Evolutionary conservation across 139 green algal species (phyloP), one percentile per base, ranked within the genome.

Genomic region (Tetradesmus lagerheimii): DNA sequence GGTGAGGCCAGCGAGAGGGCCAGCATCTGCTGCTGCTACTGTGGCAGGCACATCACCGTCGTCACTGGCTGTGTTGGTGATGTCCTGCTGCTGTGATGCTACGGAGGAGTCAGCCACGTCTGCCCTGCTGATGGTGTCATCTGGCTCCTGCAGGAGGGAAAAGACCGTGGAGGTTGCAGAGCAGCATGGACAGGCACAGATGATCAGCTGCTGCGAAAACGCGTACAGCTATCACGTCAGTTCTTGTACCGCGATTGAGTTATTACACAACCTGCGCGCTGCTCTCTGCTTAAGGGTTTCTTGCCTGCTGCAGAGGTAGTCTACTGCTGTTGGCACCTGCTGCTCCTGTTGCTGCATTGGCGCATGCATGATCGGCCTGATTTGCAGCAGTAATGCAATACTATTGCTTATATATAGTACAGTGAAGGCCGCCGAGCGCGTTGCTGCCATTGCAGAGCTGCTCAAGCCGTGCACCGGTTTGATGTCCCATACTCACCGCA

Each of bases 1-100:
- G 57, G 82, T 87, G 8, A 87, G 82, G 82, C 82, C 57, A 29
- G 35, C 82, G 39, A 87, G 43, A 1, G 82, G 35, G 23, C 4
- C 57, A 31, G 57, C 57, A 18, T 71, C 57, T 71, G 57, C 57
- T 71, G 57, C 57, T 71, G 57, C 57, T 9, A 35, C 34, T 25
- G 57, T 87, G 82, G 25, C 34, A 5, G 82, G 82, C 18, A 31
- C 76, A 34, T 82, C 76, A 16, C 23, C 4, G 20, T 82, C 37
- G 0, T 82, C 76, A 31, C 37, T 53, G 37, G 20, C 67, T 78
- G n/a, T 11, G 45, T 47, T 47, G 80, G 39, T 47, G 34, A 47
- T 75, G 80, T 31, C 12, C 57, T 71, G 67, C 67, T 78, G n/a
- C 67, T 78, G n/a, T 11, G 45, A 47, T 47, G 80, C 80, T 75